phyloP scores from a whole-genome alignment of 148 eudicot genomes.

The Cornus florida region DNA sequence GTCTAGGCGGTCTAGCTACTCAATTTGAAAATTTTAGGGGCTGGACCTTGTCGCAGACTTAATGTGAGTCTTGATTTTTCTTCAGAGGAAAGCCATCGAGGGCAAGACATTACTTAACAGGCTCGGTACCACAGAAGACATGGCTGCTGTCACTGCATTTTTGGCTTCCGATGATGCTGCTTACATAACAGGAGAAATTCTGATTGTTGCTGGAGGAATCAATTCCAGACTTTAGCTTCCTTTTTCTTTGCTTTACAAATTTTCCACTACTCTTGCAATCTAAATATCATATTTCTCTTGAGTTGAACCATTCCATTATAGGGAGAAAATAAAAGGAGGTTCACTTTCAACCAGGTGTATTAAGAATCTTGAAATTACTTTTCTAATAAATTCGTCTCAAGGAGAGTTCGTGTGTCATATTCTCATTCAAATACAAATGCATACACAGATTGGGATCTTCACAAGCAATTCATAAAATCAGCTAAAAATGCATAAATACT shows the following conservation, averaged over 20 bases:
- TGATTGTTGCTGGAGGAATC: slow-evolving; percentile 79
- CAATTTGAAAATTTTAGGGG: no score
- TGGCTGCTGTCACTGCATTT: slow-evolving; percentile 86
- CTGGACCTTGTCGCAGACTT: no score
- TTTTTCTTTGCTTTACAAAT: neutral
- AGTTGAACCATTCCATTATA: no score
- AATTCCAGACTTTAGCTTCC: slow-evolving; percentile 66
- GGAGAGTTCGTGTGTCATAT: no score
- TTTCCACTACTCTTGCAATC: neutral
- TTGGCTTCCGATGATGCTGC: slow-evolving; percentile 93
- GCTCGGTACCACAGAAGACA: slow-evolving; percentile 87
- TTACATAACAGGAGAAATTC: slow-evolving; percentile 84
- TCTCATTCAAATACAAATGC: neutral
- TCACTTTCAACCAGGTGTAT: no score
- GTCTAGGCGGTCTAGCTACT: no score
- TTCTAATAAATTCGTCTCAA: no score
- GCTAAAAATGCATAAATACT: neutral
- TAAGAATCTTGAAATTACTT: no score
- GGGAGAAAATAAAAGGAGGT: no score
- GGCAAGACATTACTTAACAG: slow-evolving; percentile 62
- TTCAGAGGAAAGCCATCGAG: slow-evolving; percentile 61
- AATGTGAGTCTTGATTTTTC: neutral
- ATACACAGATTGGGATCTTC: neutral
- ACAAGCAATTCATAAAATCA: neutral
- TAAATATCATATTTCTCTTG: no score